These are phyloP conservation scores for Neopestalotiopsis rosae DNA, from an alignment of 2,329 filamentous ascomycete species.

Conservation along the genomic window DNA sequence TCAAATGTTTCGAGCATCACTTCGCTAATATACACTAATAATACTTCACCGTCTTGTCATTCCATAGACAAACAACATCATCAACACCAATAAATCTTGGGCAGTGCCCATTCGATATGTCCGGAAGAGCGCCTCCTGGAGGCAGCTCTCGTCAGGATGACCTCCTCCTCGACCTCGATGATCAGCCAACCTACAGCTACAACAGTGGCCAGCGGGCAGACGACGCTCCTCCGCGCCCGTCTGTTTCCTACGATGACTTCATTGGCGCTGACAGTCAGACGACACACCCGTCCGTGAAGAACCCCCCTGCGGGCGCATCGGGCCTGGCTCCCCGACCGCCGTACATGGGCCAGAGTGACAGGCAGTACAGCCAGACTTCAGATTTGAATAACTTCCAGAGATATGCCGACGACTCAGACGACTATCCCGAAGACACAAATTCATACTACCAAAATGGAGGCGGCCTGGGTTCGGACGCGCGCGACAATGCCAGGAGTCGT, in stretches of 20 bases:
- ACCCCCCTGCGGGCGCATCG: constrained; percentile 37
- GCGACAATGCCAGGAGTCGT: constrained; percentile 70
- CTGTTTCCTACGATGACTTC: constrained; percentile 94
- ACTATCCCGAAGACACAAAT: constrained; percentile 77
- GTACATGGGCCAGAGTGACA: constrained; percentile 46
- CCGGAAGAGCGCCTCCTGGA: constrained; percentile 61
- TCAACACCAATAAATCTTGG: background rate
- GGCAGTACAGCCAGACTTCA: constrained; percentile 75
- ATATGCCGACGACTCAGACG: constrained; percentile 88
- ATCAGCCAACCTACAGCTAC: constrained; percentile 69
- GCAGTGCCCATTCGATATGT: constrained; percentile 51
- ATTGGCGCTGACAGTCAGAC: constrained; percentile 75
- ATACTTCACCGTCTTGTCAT: background rate
- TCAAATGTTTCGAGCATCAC: constrained; percentile 4
- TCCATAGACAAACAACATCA: background rate
- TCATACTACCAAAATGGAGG: constrained; percentile 84
- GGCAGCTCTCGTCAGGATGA: constrained; percentile 50
- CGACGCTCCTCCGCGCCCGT: constrained; percentile 72
- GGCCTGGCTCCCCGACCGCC: constrained; percentile 41
- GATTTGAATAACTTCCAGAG: constrained; percentile 87
- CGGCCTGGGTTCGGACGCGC: constrained; percentile 41
- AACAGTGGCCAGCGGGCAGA: constrained; percentile 40
- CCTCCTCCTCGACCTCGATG: constrained; percentile 76
- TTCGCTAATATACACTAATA: background rate
- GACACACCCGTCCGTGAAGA: constrained; percentile 51